phyloP scores from a whole-genome alignment of 1,284 basidiomycete species.

The Fomitiporia mediterranea region DNA sequence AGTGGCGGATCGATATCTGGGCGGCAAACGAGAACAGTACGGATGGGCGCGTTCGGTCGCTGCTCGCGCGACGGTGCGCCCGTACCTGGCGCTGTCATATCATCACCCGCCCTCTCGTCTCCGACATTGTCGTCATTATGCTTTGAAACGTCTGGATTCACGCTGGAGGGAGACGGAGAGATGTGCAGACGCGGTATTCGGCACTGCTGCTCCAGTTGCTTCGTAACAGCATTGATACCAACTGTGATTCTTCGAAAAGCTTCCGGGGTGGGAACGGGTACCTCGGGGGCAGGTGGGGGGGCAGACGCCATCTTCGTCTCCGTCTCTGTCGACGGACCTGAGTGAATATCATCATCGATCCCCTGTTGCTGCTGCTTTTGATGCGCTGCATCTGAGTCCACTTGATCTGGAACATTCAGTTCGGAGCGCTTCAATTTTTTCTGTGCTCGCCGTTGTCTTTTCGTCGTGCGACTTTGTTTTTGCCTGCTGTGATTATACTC shows the following conservation, averaged over 20 bases:
- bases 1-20: conserved; percentile 69
- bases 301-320: neutral
- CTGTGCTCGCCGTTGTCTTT: conserved; percentile 20
- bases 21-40: conserved; percentile 61
- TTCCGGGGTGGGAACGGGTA: conserved; percentile 32
- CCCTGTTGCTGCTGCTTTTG: conserved; percentile 15
- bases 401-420: conserved; percentile 25
- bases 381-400: neutral
- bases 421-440: conserved; percentile 20
- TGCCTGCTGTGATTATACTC: conserved; percentile 37
- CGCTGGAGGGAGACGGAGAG: conserved; percentile 7
- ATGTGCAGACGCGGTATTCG: conserved; percentile 31
- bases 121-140: neutral
- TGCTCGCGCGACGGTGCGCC: neutral
- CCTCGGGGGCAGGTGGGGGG: too few species aligned
- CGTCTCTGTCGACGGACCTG: conserved; percentile 8
- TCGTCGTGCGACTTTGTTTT: conserved; percentile 36
- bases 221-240: conserved; percentile 82
- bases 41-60: conserved; percentile 29
- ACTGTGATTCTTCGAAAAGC: conserved; percentile 52
- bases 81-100: conserved; percentile 22
- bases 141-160: conserved; percentile 8
- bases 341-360: conserved; percentile 8
- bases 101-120: conserved; percentile 18
- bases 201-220: conserved; percentile 61